phyloP scores from a whole-genome alignment of 2,329 filamentous ascomycete species.

The Arthroderma sp. region DNA sequence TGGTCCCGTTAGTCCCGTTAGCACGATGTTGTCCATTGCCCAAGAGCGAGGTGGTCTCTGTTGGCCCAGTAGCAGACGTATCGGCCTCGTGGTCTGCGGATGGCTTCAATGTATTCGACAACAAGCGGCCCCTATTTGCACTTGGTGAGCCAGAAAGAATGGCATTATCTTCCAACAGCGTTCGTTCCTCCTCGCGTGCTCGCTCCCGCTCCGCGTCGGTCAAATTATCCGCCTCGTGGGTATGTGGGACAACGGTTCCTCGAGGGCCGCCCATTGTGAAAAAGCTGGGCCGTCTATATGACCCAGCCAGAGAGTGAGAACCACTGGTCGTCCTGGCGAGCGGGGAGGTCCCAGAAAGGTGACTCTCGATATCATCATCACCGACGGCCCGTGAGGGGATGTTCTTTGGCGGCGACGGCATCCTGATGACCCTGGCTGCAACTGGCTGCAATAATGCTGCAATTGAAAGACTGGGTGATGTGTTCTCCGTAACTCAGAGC shows the following conservation, averaged over 20 bases:
- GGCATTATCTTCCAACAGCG: conserved; percentile 48
- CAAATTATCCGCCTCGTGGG: conserved; percentile 28
- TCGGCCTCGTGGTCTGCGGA: conserved; percentile 9
- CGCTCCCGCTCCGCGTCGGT: conserved; percentile 43
- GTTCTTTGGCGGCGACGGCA: not conserved
- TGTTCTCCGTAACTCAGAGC: too few species aligned
- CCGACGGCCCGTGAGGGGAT: not conserved
- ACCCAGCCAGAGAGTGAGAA: conserved; percentile 44
- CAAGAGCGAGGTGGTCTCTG: conserved; percentile 41
- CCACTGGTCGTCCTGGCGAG: conserved; percentile 22
- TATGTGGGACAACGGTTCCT: conserved; percentile 52
- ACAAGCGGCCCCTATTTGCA: conserved; percentile 1
- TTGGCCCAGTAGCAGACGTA: conserved; percentile 15
- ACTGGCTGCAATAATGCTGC: not conserved
- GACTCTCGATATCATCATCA: not conserved
- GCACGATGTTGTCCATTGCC: conserved; percentile 13
- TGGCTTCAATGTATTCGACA: not conserved
- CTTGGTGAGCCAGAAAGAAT: conserved; percentile 30
- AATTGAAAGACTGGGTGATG: not conserved
- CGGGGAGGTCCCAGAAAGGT: conserved; percentile 5
- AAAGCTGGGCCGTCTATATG: conserved; percentile 66
- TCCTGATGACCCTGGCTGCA: not conserved
- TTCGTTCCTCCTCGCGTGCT: conserved; percentile 45
- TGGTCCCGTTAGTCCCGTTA: conserved; percentile 24
- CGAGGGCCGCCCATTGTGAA: conserved; percentile 61